These are phyloP conservation scores for Xerocomellus intermedius DNA, from an alignment of 768 basidiomycete species.

Conservation along the genomic window DNA sequence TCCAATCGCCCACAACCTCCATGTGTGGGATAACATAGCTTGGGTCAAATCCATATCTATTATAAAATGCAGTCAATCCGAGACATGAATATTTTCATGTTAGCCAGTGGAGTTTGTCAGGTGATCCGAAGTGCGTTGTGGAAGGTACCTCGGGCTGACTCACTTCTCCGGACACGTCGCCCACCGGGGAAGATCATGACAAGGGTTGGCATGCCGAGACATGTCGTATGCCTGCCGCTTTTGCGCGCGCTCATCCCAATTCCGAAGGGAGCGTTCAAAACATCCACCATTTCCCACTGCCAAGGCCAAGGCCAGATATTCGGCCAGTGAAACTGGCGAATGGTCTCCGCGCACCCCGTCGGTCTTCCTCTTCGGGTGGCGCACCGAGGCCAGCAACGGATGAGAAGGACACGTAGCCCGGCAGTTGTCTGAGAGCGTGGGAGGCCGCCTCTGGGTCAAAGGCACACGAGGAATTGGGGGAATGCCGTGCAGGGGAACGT, in stretches of 20 bases:
- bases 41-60: slow-evolving; percentile 24
- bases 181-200: neutral
- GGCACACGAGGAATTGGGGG: slow-evolving; percentile 27
- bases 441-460: slow-evolving; percentile 67
- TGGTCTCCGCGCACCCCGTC: slow-evolving; percentile 25
- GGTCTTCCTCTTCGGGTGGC: slow-evolving; percentile 49
- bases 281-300: slow-evolving; percentile 34
- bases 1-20: slow-evolving; percentile 1
- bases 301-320: slow-evolving; percentile 25
- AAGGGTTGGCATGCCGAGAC: slow-evolving; percentile 8
- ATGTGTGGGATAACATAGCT: slow-evolving; percentile 18
- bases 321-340: slow-evolving; percentile 15
- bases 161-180: slow-evolving; percentile 18
- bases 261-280: slow-evolving; percentile 20
- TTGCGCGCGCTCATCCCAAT: neutral
- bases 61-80: slow-evolving; percentile 11
- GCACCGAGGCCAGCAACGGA: slow-evolving; percentile 65
- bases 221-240: slow-evolving; percentile 7
- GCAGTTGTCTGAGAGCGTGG: slow-evolving; percentile 51
- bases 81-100: slow-evolving; percentile 9
- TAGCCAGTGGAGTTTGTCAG: slow-evolving; percentile 1
- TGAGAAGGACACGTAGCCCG: slow-evolving; percentile 69
- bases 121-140: slow-evolving; percentile 5
- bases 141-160: slow-evolving; percentile 19
- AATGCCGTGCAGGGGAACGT: slow-evolving; percentile 13